phyloP scores from a whole-genome alignment of 2,329 filamentous ascomycete species.

The Byssothecium circinans region DNA sequence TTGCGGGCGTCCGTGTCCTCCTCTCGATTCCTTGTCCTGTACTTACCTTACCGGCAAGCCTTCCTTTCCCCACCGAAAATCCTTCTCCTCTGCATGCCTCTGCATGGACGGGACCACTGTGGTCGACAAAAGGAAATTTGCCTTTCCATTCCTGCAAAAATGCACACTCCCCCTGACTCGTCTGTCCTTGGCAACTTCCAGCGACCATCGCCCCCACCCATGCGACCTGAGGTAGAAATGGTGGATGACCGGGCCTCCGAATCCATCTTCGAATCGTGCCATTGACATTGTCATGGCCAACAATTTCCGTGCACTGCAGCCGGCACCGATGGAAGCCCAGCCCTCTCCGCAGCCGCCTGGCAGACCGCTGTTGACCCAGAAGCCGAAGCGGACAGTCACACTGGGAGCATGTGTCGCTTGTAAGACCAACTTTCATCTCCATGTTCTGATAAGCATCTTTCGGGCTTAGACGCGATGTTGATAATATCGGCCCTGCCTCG shows the following conservation, averaged over 20 bases:
- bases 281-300: conserved; percentile 24
- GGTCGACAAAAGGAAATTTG: background rate
- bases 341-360: conserved; percentile 23
- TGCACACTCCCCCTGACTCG: conserved; percentile 13
- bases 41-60: conserved; percentile 16
- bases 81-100: conserved; percentile 8
- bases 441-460: too few relatives aligned
- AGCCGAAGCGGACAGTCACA: conserved; percentile 39
- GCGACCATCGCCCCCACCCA: background rate
- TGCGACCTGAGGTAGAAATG: background rate
- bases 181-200: background rate
- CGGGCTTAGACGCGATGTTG: too few relatives aligned
- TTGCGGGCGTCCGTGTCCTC: conserved; percentile 2
- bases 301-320: conserved; percentile 35
- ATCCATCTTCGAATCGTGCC: background rate
- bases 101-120: background rate
- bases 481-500: background rate
- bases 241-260: background rate
- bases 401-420: conserved; percentile 40
- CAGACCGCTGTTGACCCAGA: conserved; percentile 26
- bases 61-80: conserved; percentile 28
- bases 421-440: background rate
- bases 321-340: conserved; percentile 33
- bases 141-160: conserved; percentile 1
- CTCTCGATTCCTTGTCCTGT: too few relatives aligned